Evolutionary conservation across 2,329 filamentous ascomycete species (phyloP).

Genomic region (Achaetomium macrosporum): DNA sequence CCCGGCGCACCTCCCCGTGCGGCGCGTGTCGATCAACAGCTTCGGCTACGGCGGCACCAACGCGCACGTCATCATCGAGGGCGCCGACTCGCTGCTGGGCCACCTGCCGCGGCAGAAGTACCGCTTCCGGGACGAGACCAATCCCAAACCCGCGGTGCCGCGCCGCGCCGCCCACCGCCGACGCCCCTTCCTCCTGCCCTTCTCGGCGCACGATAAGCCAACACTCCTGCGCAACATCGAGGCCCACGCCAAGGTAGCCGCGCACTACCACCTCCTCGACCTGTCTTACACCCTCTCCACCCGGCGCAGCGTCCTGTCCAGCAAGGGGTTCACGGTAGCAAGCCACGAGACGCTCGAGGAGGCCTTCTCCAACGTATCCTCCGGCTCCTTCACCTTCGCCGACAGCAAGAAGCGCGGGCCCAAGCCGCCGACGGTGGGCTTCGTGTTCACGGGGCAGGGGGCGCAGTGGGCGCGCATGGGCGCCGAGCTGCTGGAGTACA

Average conservation of each 20-base stretch:
- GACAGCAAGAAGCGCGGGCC: conserved; percentile 20
- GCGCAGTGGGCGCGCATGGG: conserved; percentile 33
- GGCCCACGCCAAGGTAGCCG: too few species aligned
- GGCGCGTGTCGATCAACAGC: too few species aligned
- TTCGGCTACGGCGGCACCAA: conserved; percentile 41
- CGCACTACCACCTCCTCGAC: too few species aligned
- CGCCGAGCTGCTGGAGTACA: conserved; percentile 28
- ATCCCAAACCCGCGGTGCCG: too few species aligned
- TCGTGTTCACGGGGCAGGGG: conserved; percentile 37
- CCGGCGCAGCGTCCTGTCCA: too few species aligned
- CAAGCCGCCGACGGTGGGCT: conserved; percentile 28
- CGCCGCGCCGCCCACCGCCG: too few species aligned
- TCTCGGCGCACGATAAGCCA: too few species aligned
- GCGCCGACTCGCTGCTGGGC: conserved; percentile 27
- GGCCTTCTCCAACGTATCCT: conserved; percentile 35
- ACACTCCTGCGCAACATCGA: too few species aligned
- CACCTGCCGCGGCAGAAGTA: neutral
- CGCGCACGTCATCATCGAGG: conserved; percentile 33
- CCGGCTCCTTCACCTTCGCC: conserved; percentile 23
- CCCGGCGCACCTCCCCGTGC: conserved; percentile 40
- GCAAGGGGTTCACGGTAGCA: too few species aligned
- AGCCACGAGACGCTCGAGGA: conserved; percentile 35
- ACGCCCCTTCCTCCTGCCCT: too few species aligned
- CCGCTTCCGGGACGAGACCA: neutral
- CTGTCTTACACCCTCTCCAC: too few species aligned